A percentile compares a stretch with the other conserved stretches of the same genome.
phyloP scores from a whole-genome alignment of 2,329 filamentous ascomycete genomes.

The Xylaria sp. region DNA sequence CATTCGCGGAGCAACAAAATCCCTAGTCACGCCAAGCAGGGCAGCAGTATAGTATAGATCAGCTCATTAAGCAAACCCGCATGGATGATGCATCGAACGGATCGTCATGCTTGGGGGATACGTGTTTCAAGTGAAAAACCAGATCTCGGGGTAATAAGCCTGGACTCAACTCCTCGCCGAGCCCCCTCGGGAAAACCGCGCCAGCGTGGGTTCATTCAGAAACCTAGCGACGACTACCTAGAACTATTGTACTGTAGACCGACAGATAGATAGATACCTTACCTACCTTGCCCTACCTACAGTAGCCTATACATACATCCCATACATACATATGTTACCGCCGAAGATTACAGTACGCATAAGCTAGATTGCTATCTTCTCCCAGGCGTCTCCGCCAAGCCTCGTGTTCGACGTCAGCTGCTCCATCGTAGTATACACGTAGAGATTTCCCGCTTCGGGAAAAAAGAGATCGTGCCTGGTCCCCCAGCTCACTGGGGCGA shows the following conservation, averaged over 20 bases:
- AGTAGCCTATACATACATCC: too few relatives aligned
- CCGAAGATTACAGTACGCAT: neutral
- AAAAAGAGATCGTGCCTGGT: neutral
- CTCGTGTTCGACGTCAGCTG: neutral
- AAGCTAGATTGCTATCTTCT: neutral
- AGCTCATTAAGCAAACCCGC: neutral
- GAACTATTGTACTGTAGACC: too few relatives aligned
- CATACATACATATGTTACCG: neutral
- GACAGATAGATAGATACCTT: too few relatives aligned
- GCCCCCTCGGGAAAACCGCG: neutral
- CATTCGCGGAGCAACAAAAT: too few relatives aligned
- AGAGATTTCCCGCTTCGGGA: neutral
- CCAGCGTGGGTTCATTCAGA: neutral
- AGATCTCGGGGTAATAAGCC: conserved; percentile 1
- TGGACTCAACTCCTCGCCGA: neutral
- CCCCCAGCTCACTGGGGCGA: neutral
- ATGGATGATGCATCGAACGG: conserved; percentile 3
- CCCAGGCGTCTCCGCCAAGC: neutral
- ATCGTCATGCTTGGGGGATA: neutral
- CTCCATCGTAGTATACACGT: neutral
- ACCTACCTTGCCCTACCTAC: neutral
- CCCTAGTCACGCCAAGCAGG: neutral
- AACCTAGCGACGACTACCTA: neutral
- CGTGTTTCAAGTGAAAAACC: conserved; percentile 10
- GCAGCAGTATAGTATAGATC: neutral